A percentile compares a stretch with the other conserved stretches of the same genome.
phyloP scores from a whole-genome alignment of 257 asterid species.

The Paraleonurus japonicus region DNA sequence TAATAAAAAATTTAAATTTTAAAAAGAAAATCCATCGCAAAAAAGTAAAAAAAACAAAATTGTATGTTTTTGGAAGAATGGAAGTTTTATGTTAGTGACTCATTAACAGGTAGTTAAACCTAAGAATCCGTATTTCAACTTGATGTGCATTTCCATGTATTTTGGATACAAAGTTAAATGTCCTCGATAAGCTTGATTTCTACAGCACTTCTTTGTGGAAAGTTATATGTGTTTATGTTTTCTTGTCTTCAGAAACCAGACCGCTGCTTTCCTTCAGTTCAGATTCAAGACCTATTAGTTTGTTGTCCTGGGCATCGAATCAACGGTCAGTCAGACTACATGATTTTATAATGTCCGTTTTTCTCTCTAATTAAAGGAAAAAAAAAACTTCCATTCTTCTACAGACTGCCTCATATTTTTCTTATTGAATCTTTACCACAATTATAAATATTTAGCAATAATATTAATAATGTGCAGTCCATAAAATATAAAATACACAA shows the following conservation, averaged over 20 bases:
- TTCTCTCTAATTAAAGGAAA: not conserved
- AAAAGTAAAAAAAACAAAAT: too few relatives aligned
- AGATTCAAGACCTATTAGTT: conserved; percentile 78
- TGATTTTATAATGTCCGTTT: not conserved
- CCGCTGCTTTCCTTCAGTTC: conserved; percentile 86
- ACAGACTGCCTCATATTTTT: conserved; percentile 5
- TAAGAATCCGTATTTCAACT: conserved; percentile 16
- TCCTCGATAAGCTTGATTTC: conserved; percentile 13
- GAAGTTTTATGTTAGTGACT: conserved; percentile 61
- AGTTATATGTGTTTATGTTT: conserved; percentile 18
- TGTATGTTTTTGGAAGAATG: too few relatives aligned
- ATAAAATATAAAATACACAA: too few relatives aligned
- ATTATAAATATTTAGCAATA: not conserved
- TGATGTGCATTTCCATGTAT: conserved; percentile 13
- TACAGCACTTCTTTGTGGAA: conserved; percentile 6
- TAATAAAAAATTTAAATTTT: too few relatives aligned
- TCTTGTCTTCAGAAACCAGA: conserved; percentile 61
- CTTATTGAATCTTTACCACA: not conserved
- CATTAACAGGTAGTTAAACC: conserved; percentile 61
- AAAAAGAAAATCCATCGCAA: too few relatives aligned
- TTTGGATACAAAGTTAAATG: conserved; percentile 18
- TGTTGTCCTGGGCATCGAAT: conserved; percentile 82
- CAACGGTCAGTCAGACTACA: conserved; percentile 50
- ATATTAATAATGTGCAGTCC: too few relatives aligned
- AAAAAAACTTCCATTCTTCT: not conserved